Base-by-base conservation (phyloP, 2,329 filamentous ascomycete genomes). In the Trichoderma sp. region DNA sequence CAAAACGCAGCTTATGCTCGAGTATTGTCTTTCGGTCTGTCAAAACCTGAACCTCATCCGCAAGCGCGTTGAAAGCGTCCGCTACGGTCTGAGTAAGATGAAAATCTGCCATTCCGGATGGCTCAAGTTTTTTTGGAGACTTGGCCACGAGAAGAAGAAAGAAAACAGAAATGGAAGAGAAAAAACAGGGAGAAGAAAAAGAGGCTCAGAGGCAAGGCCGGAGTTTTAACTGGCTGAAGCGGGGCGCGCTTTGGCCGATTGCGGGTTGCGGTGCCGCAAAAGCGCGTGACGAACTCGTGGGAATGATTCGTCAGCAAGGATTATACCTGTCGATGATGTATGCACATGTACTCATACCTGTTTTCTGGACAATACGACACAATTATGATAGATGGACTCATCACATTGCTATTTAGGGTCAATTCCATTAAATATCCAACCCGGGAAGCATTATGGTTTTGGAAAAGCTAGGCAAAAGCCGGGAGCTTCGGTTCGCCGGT, bases 1-100 rank as follows among this genome's bases (percentile, higher is more conserved):
- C 91, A 84, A 90, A 92, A 71, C 89, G 88, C 78, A 92, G 85
- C 83, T 93, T 93, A 83, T 92, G 90, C 84, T 92, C 90, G 76
- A 93, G 85, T 73, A 92, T 88, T 33, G 89, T 91, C 81, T 92
- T 92, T 78, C 89, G 88, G 81, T 92, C 91, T 78, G 88, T 88
- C 81, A 93, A 82, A 74, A 86, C 87, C 84, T 93, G 91, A 59
- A 92, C 90, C 84, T 93, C 89, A 83, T 92, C 88, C 79, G 91
- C 91, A 74, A 93, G 86, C 74, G 90, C 86, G 83, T 88, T 89
- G 85, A 93, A 92, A 78, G 90, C 91, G 85, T 91, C 89, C 78
- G 90, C 87, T 82, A 93, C 85, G 79, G 88, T 90, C 84, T 89
- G 88, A 16, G 88, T 88, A 78, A 85, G 84, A 75, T 84, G 83